Evolutionary conservation across 2,329 filamentous ascomycete genomes (phyloP), one percentile per base, ranked within the genome.

Genomic region (Aspergillus jensenii): DNA sequence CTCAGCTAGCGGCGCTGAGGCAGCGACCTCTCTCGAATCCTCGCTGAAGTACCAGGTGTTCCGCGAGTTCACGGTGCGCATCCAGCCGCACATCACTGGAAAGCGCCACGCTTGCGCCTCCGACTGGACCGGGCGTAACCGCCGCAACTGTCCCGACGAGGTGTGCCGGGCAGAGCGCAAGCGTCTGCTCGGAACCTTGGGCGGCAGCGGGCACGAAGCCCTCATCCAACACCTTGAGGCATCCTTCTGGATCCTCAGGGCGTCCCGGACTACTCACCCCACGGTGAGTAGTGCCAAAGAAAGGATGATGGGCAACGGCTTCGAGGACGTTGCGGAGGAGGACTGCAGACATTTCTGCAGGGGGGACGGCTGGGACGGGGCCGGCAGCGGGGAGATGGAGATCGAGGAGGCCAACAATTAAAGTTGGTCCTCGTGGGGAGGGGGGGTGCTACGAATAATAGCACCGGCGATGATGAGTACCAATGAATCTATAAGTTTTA

Each of bases 291-390:
- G 55, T 23, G 59, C 68, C 25, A 41, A 47, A 17, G 66, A 58
- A 17, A 67, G 72, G 7, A 69, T 65, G 49, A 47, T 52, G 3
- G 72, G 72, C 2, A 62, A 64, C 41, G 72, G 72, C 2, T 75
- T 66, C 46, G 59, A 62, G 9, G 64, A 64, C 11, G 69, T 74
- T 14, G 51, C 60, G 1, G 35, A 55, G 9, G 62, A 63, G 21
- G 69, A 74, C 52, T 54, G 59, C 19, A 63, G 67, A 37, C 19
- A 55, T 6, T 75, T 69, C 52, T 58, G 64, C n/a, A 68, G 72
- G 23, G 72, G 72, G 6, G 65, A 65, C 51, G 71, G 68, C 8
- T 74, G 72, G 72, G 72, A 74, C 62, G 70, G 71, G 6, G 62
- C 50, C 8, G 67, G 63, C 14, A 62, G 62, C 23, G 70, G 71